A percentile compares a stretch with the other conserved stretches of the same genome.
These are phyloP conservation scores for Stevia rebaudiana DNA, from an alignment of 140 eudicot genomes.

Conservation along the genomic window DNA sequence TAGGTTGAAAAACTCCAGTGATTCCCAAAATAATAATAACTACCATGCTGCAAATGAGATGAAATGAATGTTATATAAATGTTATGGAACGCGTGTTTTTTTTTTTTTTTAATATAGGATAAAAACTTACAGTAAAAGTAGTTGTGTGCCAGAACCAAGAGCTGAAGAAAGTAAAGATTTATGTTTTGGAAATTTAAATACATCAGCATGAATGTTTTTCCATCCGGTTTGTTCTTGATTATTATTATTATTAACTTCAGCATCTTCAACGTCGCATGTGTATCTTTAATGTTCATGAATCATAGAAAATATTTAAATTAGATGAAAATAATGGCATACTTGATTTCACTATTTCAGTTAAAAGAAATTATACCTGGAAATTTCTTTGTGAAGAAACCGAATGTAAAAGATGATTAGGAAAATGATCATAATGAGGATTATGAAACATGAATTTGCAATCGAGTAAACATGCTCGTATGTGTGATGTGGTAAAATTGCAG, in stretches of 20 bases:
- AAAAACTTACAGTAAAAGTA: constrained; percentile 34
- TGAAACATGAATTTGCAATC: constrained; percentile 15
- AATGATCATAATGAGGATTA: constrained; percentile 22
- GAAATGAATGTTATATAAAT: background rate
- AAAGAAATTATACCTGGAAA: constrained; percentile 15
- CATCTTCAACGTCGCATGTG: constrained; percentile 31
- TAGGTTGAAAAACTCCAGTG: constrained; percentile 29
- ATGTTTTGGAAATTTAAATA: constrained; percentile 39
- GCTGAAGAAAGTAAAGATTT: constrained; percentile 40
- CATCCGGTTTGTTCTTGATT: constrained; percentile 40
- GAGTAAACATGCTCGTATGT: constrained; percentile 17
- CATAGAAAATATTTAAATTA: background rate
- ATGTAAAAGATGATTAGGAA: constrained; percentile 14
- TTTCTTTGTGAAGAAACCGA: constrained; percentile 31
- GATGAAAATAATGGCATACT: background rate
- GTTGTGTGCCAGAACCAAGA: constrained; percentile 39
- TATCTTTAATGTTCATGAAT: constrained; percentile 22
- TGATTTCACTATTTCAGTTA: background rate
- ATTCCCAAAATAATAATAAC: constrained; percentile 28
- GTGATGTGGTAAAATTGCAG: constrained; percentile 13
- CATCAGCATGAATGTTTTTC: constrained; percentile 46
- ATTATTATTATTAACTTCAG: too few species aligned
- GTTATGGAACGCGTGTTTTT: too few species aligned
- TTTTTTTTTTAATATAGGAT: background rate
- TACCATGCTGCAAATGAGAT: constrained; percentile 20